Base-by-base conservation (phyloP, 1,139 yeast species). In the Yarrowia galli region DNA sequence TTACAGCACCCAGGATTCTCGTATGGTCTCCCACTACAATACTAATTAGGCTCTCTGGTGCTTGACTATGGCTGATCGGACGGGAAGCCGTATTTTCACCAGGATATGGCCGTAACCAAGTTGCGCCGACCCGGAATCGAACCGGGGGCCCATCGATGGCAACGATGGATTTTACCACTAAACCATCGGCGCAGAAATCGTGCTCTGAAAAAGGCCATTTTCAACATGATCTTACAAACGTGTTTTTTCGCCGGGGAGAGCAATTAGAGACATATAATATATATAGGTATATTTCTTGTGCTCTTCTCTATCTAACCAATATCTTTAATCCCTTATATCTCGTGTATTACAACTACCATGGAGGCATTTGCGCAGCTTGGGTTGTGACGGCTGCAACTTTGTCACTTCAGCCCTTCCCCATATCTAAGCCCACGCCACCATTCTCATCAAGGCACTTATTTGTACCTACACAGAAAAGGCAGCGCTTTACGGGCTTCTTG, bases 81-180 rank as follows among this genome's bases (percentile, higher is more conserved):
- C 63, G 63, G 63, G 63, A 56, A 56, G 63, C 63, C 63, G 63
- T 56, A 56, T 56, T 56, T 56, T 56, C 63, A 56, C 63, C 63
- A 56, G 48, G 63, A 56, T 56, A 56, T 56, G 63, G 63, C 63
- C 63, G 63, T 56, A 56, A 56, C 63, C 63, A 25, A 53, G 25
- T 22, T 56, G 63, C 63, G 63, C 63, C 63, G 63, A 56, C 63
- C 63, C 63, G 63, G 63, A 56, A 56, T 56, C 48, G 63, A 56
- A 56, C 63, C 63, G 63, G 63, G 63, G 63, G 63, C 63, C 63
- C 63, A 56, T 56, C 63, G 63, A 56, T 56, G 63, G 63, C 63
- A 56, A 56, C 63, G 63, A 56, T 56, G 63, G 63, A 56, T 56
- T 56, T 56, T 56, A 56, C 64, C 64, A 46, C 46, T 48, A 56